Base-by-base conservation (phyloP, 768 basidiomycete species). In the Amanita inopinata region DNA sequence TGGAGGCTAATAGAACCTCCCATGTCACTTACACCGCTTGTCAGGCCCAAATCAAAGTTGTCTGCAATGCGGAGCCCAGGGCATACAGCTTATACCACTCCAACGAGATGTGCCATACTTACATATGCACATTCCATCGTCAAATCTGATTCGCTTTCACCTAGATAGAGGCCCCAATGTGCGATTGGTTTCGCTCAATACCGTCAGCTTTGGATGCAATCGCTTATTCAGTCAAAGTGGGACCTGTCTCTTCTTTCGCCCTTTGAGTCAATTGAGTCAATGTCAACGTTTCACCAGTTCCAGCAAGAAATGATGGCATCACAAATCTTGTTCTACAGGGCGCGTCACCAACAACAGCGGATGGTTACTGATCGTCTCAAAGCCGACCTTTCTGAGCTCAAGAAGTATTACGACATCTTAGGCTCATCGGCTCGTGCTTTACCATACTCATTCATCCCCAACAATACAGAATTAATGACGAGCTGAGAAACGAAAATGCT, bases 131-230 rank as follows among this genome's bases (percentile, higher is more conserved):
- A 24, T 18, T 23, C 43, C 15, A 23, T 17, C 8, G 17, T 28
- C 9, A n/a, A 33, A 5, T 17, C 39, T 23, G 15, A 28, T 38
- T 12, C n/a, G 10, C 51, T 33, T 4, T 37, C 7, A 46, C 38
- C 17, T 51, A 90, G 87, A 73, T 90, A 72, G 83, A 83, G 6
- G 61, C 71, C 1, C 86, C 87, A 0, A 87, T 90, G 83, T 77
- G 79, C 8, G 72, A 80, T 22, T 89, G 86, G 86, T 90, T 90
- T 62, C 67, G 69, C 7, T 71, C 77, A 24, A 59, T 82, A 20
- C 76, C 83, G 5, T 60, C 65, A 43, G 61, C 74, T 2, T 59
- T 88, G 20, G 85, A 90, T 53, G 57, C 69, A 18, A 59, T 83
- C 19, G 78, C 83, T 31, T 73, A 71, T 51, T 73, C 86, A 12